Conservation (phyloP, 148 eudicot genomes). For the Arbutus unedo region DNA sequence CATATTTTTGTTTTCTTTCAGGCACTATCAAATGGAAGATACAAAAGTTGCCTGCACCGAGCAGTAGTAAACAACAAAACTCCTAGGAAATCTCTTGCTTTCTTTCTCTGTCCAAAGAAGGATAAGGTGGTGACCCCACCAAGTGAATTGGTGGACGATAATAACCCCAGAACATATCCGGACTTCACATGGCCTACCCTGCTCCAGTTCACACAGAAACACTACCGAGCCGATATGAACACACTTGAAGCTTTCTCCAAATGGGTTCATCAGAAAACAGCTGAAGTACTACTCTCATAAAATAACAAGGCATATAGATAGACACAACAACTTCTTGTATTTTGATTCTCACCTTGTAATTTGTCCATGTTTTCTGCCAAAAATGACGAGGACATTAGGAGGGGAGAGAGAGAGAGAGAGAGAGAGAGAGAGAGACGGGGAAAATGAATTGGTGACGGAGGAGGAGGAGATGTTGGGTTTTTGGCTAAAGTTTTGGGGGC, state of each 20-base stretch:
- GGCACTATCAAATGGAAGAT: slow-evolving; percentile 64
- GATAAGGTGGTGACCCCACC: slow-evolving; percentile 60
- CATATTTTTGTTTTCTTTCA: slow-evolving; percentile 16
- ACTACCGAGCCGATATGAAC: slow-evolving; percentile 62
- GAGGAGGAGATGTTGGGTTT: background rate
- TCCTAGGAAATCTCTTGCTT: slow-evolving; percentile 63
- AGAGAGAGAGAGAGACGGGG: background rate
- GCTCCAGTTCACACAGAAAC: slow-evolving; percentile 53
- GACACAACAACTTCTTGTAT: background rate
- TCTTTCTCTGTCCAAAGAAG: slow-evolving; percentile 57
- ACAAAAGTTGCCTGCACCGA: slow-evolving; percentile 59
- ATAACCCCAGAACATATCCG: slow-evolving; percentile 51
- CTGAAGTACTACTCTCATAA: slow-evolving; percentile 1
- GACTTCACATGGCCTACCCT: slow-evolving; percentile 58
- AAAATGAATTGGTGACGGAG: background rate
- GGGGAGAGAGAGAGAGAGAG: background rate
- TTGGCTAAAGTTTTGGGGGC: slow-evolving; percentile 17
- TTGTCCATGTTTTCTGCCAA: background rate
- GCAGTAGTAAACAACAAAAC: slow-evolving; percentile 56
- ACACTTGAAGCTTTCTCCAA: slow-evolving; percentile 48
- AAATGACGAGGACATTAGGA: slow-evolving; percentile 1
- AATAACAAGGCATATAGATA: background rate
- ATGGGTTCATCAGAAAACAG: slow-evolving; percentile 35
- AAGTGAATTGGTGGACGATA: slow-evolving; percentile 40
- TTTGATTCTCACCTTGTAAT: background rate